phyloP scores from a whole-genome alignment of 352 stramenopile species.

The Globisporangium orthogonon region DNA sequence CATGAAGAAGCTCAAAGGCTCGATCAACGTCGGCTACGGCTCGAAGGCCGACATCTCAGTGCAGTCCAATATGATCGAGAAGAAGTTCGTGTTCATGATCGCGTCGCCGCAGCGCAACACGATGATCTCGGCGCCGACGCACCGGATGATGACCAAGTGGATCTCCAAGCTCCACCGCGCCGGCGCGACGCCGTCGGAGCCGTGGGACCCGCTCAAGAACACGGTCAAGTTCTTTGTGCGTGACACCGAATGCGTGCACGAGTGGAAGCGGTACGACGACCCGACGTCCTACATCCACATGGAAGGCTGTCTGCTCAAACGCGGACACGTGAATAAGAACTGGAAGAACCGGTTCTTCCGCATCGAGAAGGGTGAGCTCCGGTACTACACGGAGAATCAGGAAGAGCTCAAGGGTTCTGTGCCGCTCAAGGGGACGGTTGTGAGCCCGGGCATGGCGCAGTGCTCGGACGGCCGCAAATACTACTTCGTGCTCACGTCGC shows the following conservation, averaged over 20 bases:
- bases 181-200: slow-evolving; percentile 53
- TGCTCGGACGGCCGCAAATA: slow-evolving; percentile 73
- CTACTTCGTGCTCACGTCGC: slow-evolving; percentile 83
- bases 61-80: slow-evolving; percentile 76
- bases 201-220: slow-evolving; percentile 74
- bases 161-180: slow-evolving; percentile 69
- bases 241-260: slow-evolving; percentile 60
- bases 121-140: slow-evolving; percentile 74
- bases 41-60: slow-evolving; percentile 77
- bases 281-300: slow-evolving; percentile 84
- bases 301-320: slow-evolving; percentile 79
- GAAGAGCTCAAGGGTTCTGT: slow-evolving; percentile 67
- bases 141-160: slow-evolving; percentile 79
- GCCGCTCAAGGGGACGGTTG: slow-evolving; percentile 67
- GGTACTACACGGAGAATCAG: slow-evolving; percentile 82
- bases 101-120: slow-evolving; percentile 66
- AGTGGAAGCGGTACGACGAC: slow-evolving; percentile 85
- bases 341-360: slow-evolving; percentile 88
- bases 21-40: slow-evolving; percentile 64
- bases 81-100: slow-evolving; percentile 81
- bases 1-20: slow-evolving; percentile 71
- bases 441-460: slow-evolving; percentile 79
- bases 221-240: slow-evolving; percentile 81
- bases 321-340: slow-evolving; percentile 82
- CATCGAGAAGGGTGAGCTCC: slow-evolving; percentile 72